Base-by-base conservation (phyloP, 164 flowering plant genomes). In the Macadamia tetraphylla region DNA sequence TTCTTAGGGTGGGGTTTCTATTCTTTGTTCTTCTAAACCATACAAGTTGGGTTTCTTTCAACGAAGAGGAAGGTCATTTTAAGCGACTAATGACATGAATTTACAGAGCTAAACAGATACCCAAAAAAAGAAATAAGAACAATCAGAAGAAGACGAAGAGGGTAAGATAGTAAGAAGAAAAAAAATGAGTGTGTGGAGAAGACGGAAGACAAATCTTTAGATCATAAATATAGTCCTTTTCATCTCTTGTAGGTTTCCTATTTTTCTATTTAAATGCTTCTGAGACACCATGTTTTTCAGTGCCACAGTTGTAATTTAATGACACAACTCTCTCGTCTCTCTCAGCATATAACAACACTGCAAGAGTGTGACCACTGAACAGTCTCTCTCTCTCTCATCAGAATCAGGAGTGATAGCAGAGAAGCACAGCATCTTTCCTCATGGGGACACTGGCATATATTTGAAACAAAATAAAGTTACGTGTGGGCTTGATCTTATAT, bases 281-380 rank as follows among this genome's bases (percentile, higher is more conserved):
- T 53, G 58, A 71, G 65, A 62, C 66, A 60, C 71, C 88, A 87
- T 87, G 85, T 76, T 87, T 87, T 87, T 87, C 91, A 87, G 89
- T 87, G 88, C 91, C 87, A 80, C 51, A 68, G 82, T 74, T 79
- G 81, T 63, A 76, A 64, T 59, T 78, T 72, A 75, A 71, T 55
- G 77, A 68, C 71, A 79, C 4, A 76, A 44, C 74, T 71, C 80
- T 64, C 67, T 76, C 74, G 85, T 82, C 85, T 46, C 81, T 77
- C 82, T 79, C 88, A 76, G 31, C 42, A 53, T 53, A 53, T n/a
- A 49, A 49, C 23, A 51, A 53, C 57, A 53, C 57, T 53, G 57
- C 5, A 53, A 53, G 2, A 53, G 51, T 46, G 51, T 46, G 51
- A 53, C 44, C 57, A 65, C 48, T 67, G 49, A 57, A 60, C 58